Percentiles rank a stretch among this genome's conserved stretches.
These are phyloP conservation scores for Gossypium aridum DNA, from an alignment of 441 rosid genomes.

Conservation along the genomic window DNA sequence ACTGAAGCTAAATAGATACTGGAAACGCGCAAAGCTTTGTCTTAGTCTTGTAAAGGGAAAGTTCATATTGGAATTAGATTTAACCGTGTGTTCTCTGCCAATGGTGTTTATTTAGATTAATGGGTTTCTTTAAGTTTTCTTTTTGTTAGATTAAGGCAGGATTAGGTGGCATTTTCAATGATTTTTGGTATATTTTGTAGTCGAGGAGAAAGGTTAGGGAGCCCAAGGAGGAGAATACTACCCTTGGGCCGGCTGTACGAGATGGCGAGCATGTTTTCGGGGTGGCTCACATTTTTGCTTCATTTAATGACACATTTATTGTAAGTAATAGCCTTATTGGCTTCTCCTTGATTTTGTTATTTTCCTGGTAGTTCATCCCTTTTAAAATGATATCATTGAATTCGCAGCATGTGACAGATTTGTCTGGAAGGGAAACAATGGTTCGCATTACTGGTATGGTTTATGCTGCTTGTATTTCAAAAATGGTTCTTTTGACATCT, in stretches of 20 bases:
- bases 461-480: not conserved
- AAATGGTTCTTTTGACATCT: not conserved
- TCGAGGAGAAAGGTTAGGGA: conserved; percentile 47
- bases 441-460: conserved; percentile 36
- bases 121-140: not conserved
- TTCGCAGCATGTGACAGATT: conserved; percentile 49
- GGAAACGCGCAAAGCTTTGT: not conserved
- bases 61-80: not conserved
- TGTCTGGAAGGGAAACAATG: conserved; percentile 1
- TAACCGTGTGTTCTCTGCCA: not conserved
- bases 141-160: not conserved
- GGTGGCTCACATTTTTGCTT: conserved; percentile 64
- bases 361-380: not conserved
- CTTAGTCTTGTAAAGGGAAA: not conserved
- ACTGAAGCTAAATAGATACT: not conserved
- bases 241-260: conserved; percentile 58
- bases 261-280: conserved; percentile 69
- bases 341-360: not conserved
- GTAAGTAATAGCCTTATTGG: conserved; percentile 20
- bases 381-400: not conserved
- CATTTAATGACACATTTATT: conserved; percentile 68
- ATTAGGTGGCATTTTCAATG: not conserved
- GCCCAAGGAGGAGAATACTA: conserved; percentile 61
- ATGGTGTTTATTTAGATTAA: not conserved
- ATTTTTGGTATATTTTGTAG: conserved; percentile 19